These are phyloP conservation scores for Sisymbrium irio DNA, from an alignment of 345 rosid species.

Conservation along the genomic window DNA sequence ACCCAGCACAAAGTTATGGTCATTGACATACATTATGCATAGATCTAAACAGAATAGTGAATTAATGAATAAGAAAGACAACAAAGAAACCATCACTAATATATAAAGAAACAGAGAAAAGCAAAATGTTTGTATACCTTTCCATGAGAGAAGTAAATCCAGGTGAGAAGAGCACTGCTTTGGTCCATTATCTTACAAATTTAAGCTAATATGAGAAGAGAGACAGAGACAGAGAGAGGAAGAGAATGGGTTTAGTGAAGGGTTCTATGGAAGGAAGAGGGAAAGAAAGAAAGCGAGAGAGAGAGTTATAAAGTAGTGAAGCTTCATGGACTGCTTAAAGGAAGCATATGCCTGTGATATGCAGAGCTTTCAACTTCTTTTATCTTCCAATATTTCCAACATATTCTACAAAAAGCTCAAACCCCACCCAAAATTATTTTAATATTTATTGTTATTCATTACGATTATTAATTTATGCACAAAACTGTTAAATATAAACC, in stretches of 20 bases:
- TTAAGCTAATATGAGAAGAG: neutral
- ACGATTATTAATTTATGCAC: neutral
- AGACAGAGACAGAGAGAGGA: slow-evolving; percentile 7
- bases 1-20: neutral
- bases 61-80: neutral
- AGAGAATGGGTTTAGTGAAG: slow-evolving; percentile 22
- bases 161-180: slow-evolving; percentile 50
- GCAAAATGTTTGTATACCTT: slow-evolving; percentile 46
- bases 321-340: slow-evolving; percentile 25
- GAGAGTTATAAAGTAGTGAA: slow-evolving; percentile 15
- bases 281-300: neutral
- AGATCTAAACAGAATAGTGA: slow-evolving; percentile 18
- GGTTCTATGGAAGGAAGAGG: neutral
- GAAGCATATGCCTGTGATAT: slow-evolving; percentile 9
- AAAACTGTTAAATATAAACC: neutral
- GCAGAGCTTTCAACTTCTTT: slow-evolving; percentile 27
- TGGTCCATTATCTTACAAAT: slow-evolving; percentile 55
- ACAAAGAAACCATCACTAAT: neutral
- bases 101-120: slow-evolving; percentile 1
- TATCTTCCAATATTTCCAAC: slow-evolving; percentile 18
- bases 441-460: neutral
- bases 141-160: slow-evolving; percentile 68
- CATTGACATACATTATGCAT: slow-evolving; percentile 18
- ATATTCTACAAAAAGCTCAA: slow-evolving; percentile 15
- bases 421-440: slow-evolving; percentile 18